These are phyloP conservation scores for Colletotrichum abscissum DNA, from an alignment of 2,329 filamentous ascomycete species.

Conservation along the genomic window DNA sequence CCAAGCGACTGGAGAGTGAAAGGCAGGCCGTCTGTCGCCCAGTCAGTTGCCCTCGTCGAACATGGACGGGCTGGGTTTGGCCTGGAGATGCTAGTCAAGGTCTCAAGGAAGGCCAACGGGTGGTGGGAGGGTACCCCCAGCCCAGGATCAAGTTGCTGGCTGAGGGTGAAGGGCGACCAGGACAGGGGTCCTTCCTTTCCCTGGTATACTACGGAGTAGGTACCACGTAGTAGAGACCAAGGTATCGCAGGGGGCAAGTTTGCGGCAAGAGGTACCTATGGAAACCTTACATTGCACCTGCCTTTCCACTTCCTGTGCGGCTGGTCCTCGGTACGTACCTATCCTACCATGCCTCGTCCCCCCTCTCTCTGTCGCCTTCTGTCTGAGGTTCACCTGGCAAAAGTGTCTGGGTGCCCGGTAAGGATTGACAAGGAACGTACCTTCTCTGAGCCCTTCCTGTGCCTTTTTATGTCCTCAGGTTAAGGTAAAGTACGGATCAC, in stretches of 20 bases:
- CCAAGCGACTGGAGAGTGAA: conserved; percentile 12
- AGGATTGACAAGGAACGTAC: background rate
- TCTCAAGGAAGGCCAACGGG: conserved; percentile 13
- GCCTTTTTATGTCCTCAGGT: background rate
- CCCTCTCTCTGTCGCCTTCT: background rate
- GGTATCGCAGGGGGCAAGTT: background rate
- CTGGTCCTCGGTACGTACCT: background rate
- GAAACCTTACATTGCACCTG: background rate
- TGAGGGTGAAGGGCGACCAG: conserved; percentile 21
- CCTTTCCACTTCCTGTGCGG: background rate
- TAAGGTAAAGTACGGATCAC: too few relatives aligned
- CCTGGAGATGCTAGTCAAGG: conserved; percentile 31
- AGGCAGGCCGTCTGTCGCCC: background rate
- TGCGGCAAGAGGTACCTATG: background rate
- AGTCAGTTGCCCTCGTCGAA: conserved; percentile 21
- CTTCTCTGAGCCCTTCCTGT: background rate
- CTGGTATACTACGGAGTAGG: conserved; percentile 18
- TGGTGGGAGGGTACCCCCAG: conserved; percentile 17
- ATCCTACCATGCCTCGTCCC: background rate
- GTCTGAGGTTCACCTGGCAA: background rate
- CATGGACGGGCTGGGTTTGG: conserved; percentile 27
- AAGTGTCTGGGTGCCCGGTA: background rate
- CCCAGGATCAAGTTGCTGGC: conserved; percentile 26
- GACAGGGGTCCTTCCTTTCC: conserved; percentile 28
- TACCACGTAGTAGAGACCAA: background rate